phyloP scores from a whole-genome alignment of 2,329 filamentous ascomycete genomes.

The Stachybotrys chlorohalonatus region DNA sequence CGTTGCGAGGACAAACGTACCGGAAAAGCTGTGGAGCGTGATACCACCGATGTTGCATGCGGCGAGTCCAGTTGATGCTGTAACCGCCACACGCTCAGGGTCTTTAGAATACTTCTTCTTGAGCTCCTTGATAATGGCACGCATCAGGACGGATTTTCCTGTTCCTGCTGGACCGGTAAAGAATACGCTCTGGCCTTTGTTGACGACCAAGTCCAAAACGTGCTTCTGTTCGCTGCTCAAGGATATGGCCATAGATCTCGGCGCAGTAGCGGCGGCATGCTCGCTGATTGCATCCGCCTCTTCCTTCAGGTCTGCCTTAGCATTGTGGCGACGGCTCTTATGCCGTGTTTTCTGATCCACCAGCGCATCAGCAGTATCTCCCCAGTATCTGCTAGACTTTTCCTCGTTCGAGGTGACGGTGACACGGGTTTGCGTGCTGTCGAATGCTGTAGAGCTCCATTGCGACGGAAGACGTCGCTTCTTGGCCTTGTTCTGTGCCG shows the following conservation, averaged over 20 bases:
- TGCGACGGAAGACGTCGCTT: constrained; percentile 52
- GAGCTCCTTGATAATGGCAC: constrained; percentile 77
- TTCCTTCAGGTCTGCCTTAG: constrained; percentile 30
- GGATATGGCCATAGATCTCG: constrained; percentile 47
- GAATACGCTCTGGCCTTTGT: constrained; percentile 81
- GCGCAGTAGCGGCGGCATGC: constrained; percentile 18
- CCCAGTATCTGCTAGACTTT: constrained; percentile 5
- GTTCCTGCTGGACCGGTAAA: constrained; percentile 96
- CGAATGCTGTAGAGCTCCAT: constrained; percentile 24
- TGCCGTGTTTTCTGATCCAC: constrained; percentile 68
- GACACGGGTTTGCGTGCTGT: constrained; percentile 4
- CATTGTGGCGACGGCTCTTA: constrained; percentile 42
- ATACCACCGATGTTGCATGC: constrained; percentile 96
- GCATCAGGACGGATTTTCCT: constrained; percentile 92
- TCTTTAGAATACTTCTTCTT: constrained; percentile 69
- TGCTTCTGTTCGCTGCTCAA: constrained; percentile 81
- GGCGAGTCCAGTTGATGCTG: constrained; percentile 89
- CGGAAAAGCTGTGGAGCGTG: constrained; percentile 90
- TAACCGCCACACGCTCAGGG: constrained; percentile 80
- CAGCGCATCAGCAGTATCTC: constrained; percentile 14
- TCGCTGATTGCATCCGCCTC: constrained; percentile 28
- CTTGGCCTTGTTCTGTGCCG: constrained; percentile 36
- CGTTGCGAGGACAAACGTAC: constrained; percentile 23
- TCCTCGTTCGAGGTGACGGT: not conserved
- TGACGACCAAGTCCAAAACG: constrained; percentile 73